Evolutionary conservation across 116 monocot species (phyloP), one percentile per base, ranked within the genome.

Genomic region (Cymodocea nodosa): DNA sequence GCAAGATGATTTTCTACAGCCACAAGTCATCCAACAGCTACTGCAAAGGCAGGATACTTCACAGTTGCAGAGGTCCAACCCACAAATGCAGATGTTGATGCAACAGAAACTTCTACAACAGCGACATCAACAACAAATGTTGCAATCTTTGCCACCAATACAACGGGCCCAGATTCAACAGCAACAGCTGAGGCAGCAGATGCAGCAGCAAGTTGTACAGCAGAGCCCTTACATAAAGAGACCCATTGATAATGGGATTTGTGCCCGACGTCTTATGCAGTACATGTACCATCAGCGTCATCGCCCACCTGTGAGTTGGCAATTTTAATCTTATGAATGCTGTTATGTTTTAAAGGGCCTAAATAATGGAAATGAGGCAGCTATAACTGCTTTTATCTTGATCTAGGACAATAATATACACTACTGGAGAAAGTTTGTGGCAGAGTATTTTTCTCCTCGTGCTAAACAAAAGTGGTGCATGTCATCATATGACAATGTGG

Each of bases 351-450:
- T 6, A 44, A 44, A 44, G 44, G 44, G 44, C 44, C 6, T 11
- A 3, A 0, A 44, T 6, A 48, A 22, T 64, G 39, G 35, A 61
- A 61, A 61, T 40, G 8, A 39, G 17, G 37, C 62, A 34, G 12
- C 17, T 37, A 39, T 40, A 14, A 52, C 69, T 22, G 18, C 15
- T 69, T 56, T 51, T 14, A n/a, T 62, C n/a, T 12, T 67, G 23
- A 35, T 83, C 59, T 75, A 98, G 97, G 86, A 88, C 23, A 91
- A 98, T 59, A 76, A 80, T 19, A 88, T 98, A 71, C 36, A 74
- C 20, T 98, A 98, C 64, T 98, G 97, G 97, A 98, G 80, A 67
- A 91, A 98, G 68, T 84, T 98, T 80, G 88, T 88, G 23, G 55
- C 68, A 0, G 86, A 98, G 68, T 98, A 98, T 79, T 98, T 88